Percentiles rank a stretch among this genome's conserved stretches.
phyloP scores from a whole-genome alignment of 371 early-diverging fungal species.

The Blakeslea trispora region DNA sequence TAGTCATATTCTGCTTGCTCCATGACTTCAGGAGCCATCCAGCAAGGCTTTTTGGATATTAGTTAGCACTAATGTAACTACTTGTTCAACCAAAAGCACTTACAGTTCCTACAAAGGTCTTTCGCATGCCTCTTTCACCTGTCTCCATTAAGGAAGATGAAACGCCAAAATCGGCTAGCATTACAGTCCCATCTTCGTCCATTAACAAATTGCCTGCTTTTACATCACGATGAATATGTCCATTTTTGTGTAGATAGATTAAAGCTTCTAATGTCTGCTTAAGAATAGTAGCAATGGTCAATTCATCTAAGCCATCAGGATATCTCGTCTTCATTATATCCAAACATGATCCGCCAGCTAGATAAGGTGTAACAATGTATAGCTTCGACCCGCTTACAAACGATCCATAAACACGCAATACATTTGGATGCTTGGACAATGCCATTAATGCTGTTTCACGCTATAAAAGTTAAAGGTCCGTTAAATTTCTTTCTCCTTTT shows the following conservation, averaged over 20 bases:
- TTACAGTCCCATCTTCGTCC: conserved; percentile 81
- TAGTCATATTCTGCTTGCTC: conserved; percentile 81
- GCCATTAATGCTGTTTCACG: conserved; percentile 88
- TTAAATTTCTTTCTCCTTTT: neutral
- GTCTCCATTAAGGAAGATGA: conserved; percentile 77
- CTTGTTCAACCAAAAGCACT: conserved; percentile 11
- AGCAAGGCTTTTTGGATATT: conserved; percentile 60
- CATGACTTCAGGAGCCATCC: conserved; percentile 91
- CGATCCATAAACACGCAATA: conserved; percentile 80
- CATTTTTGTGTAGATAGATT: conserved; percentile 85
- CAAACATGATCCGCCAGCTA: conserved; percentile 80
- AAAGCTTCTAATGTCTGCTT: conserved; percentile 84
- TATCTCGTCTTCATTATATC: conserved; percentile 87
- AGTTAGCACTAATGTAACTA: neutral
- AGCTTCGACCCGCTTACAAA: conserved; percentile 82
- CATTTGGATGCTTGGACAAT: conserved; percentile 82
- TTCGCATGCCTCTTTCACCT: conserved; percentile 74
- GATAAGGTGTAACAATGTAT: conserved; percentile 83
- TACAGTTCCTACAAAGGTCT: conserved; percentile 89
- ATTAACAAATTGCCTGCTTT: conserved; percentile 89
- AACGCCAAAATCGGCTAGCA: conserved; percentile 92
- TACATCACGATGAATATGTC: conserved; percentile 91
- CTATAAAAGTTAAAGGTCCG: conserved; percentile 34
- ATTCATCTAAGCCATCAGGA: conserved; percentile 86
- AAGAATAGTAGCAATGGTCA: conserved; percentile 80